Percentiles rank a stretch among this genome's conserved stretches.
phyloP scores from a whole-genome alignment of 2,329 filamentous ascomycete species.

The Cadophora sp. region DNA sequence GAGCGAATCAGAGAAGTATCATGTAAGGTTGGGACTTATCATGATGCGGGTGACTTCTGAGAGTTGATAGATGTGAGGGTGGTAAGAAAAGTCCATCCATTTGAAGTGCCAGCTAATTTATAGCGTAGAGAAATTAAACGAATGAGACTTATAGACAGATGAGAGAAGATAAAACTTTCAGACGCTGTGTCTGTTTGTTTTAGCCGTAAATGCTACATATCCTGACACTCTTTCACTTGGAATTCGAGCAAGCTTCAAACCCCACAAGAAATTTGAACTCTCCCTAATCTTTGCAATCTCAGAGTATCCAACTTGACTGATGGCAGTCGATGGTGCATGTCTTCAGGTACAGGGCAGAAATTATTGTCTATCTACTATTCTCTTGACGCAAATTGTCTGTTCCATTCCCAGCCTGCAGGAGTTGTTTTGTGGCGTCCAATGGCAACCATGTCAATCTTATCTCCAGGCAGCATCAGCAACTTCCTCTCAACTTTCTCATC shows the following conservation, averaged over 20 bases:
- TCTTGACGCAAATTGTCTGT: too few relatives aligned
- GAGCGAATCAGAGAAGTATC: conserved; percentile 37
- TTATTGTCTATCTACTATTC: too few relatives aligned
- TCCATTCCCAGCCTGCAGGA: neutral
- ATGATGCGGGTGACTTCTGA: conserved; percentile 31
- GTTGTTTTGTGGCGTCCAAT: neutral
- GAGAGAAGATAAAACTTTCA: too few relatives aligned
- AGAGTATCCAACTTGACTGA: neutral
- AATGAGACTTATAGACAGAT: neutral
- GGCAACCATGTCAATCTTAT: neutral
- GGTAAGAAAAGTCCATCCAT: neutral
- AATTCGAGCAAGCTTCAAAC: too few relatives aligned
- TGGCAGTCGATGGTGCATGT: neutral
- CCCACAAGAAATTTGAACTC: too few relatives aligned
- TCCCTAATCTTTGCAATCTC: neutral
- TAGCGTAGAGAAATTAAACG: too few relatives aligned
- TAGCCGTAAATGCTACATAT: too few relatives aligned
- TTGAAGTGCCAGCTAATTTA: too few relatives aligned
- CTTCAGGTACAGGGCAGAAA: too few relatives aligned
- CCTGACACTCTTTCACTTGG: too few relatives aligned
- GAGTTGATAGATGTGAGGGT: neutral
- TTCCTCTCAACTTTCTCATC: neutral
- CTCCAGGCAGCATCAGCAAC: neutral
- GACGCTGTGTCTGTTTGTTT: too few relatives aligned
- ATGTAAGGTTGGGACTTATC: conserved; percentile 31